Conservation (phyloP, 176 grass and related monocot species). For the Oryza australiensis region DNA sequence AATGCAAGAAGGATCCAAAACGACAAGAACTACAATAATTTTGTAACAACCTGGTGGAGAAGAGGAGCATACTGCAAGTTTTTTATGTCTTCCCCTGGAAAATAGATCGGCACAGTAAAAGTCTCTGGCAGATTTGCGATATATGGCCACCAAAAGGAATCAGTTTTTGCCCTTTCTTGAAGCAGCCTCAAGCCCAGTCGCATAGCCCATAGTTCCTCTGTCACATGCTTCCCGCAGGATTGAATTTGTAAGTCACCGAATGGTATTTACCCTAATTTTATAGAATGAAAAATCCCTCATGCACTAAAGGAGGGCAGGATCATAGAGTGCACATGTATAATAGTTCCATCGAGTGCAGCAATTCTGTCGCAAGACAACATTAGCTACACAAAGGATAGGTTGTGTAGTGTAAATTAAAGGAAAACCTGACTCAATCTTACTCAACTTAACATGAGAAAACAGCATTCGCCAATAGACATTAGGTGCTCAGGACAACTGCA, state of each 20-base stretch:
- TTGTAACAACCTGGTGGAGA: conserved; percentile 69
- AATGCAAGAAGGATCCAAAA: background rate
- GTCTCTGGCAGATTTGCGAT: conserved; percentile 85
- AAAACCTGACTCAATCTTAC: background rate
- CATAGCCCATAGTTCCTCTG: conserved; percentile 99
- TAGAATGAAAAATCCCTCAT: conserved; percentile 28
- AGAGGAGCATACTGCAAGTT: conserved; percentile 83
- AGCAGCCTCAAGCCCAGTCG: conserved; percentile 89
- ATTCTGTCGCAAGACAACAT: background rate
- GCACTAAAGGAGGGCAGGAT: conserved; percentile 8
- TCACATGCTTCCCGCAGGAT: conserved; percentile 63
- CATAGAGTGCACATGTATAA: background rate
- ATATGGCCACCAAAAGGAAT: conserved; percentile 96
- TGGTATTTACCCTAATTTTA: conserved; percentile 28
- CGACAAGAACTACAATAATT: conserved; percentile 8
- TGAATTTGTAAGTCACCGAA: conserved; percentile 49
- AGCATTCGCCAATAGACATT: background rate
- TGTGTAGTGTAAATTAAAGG: conserved; percentile 2
- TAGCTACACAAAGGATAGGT: background rate
- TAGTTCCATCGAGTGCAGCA: background rate
- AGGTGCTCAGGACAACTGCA: background rate
- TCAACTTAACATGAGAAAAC: background rate
- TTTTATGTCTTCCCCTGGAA: conserved; percentile 82
- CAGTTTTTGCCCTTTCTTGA: conserved; percentile 71
- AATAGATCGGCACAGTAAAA: conserved; percentile 75